Evolutionary conservation across 2,329 filamentous ascomycete species (phyloP).

Genomic region (Ambrosiella cleistominuta): DNA sequence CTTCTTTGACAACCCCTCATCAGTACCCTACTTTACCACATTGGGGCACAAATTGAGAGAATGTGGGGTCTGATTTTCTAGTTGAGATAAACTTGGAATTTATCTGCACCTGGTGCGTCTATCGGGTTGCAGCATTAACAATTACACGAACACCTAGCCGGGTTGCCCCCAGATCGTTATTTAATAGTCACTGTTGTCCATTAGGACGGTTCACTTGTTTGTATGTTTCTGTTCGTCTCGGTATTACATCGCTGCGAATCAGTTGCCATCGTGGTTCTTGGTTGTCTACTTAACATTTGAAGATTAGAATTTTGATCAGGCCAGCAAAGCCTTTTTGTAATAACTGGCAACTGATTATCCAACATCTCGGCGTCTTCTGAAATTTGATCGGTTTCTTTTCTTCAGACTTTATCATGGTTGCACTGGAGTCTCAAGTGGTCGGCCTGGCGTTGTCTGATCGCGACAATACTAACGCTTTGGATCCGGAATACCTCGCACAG

Average conservation of each 20-base stretch:
- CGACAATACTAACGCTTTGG: not conserved
- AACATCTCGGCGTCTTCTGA: not conserved
- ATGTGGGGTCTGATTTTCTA: not conserved
- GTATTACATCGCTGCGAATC: not conserved
- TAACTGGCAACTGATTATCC: no score
- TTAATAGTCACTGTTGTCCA: not conserved
- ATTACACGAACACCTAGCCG: not conserved
- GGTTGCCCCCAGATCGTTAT: not conserved
- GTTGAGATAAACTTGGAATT: not conserved
- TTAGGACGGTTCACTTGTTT: not conserved
- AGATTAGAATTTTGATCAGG: not conserved
- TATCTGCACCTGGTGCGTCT: not conserved
- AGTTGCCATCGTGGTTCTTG: not conserved
- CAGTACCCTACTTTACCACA: no score
- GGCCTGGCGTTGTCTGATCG: not conserved
- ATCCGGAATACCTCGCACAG: constrained; percentile 19
- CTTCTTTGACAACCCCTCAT: no score
- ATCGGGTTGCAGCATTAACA: not conserved
- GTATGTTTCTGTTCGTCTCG: not conserved
- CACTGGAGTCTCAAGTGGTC: not conserved
- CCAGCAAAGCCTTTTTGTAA: no score
- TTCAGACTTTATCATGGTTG: not conserved
- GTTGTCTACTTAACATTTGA: not conserved
- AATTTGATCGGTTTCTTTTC: not conserved
- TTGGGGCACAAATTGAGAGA: no score